A percentile compares a stretch with the other conserved stretches of the same genome.
Evolutionary conservation across 176 grass and related monocot genomes (phyloP).

Genomic region (Carex scoparia): DNA sequence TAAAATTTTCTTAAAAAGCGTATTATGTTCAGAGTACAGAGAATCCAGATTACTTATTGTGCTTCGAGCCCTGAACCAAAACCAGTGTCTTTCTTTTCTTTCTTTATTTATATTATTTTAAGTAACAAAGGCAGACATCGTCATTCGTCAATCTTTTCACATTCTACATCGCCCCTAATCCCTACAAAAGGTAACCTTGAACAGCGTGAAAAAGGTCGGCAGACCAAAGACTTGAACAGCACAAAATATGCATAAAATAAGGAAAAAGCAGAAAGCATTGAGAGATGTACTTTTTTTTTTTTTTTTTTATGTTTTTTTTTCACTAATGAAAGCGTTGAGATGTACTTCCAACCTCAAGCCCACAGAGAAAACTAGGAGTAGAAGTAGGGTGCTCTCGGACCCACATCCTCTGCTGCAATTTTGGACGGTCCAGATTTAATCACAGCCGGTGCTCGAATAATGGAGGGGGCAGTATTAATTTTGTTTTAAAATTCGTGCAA

Average conservation of each 20-base stretch:
- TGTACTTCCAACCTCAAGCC: no score
- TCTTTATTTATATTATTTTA: not conserved
- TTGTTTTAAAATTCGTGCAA: no score
- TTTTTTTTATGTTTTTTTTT: no score
- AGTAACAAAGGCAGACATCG: not conserved
- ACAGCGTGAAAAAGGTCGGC: conserved; percentile 10
- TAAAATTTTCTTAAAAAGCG: no score
- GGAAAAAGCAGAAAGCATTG: not conserved
- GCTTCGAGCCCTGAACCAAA: conserved; percentile 16
- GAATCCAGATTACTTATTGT: not conserved
- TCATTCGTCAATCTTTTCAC: conserved; percentile 13
- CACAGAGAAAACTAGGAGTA: no score
- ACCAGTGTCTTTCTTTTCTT: not conserved
- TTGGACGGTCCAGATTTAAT: no score
- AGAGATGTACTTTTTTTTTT: not conserved
- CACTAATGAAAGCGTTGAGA: no score
- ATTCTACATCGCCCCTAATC: conserved; percentile 1
- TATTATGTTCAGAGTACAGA: no score
- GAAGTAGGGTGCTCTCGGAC: no score
- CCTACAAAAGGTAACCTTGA: conserved; percentile 5
- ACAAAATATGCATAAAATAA: not conserved
- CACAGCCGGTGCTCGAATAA: no score
- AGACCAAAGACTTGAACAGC: conserved; percentile 7
- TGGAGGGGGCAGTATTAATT: no score
- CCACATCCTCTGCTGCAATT: no score